phyloP scores from a whole-genome alignment of 306 rosid genomes.

The Malus orientalis region DNA sequence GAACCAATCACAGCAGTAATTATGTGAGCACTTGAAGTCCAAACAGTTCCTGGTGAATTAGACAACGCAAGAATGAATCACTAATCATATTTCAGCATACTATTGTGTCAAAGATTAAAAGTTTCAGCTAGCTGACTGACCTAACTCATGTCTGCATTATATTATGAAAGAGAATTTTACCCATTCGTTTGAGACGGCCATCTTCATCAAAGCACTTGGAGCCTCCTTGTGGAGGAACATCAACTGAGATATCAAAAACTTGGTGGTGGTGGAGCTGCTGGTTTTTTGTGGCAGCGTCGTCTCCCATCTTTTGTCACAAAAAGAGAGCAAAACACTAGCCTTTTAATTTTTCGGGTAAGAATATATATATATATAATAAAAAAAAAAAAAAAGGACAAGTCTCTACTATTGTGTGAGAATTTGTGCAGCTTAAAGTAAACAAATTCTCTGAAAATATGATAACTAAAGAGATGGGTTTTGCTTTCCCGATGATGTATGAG shows the following conservation, averaged over 20 bases:
- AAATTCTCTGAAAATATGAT: neutral
- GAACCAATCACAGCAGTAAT: conserved; percentile 83
- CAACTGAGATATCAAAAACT: conserved; percentile 45
- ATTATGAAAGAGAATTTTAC: conserved; percentile 11
- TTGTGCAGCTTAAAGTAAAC: neutral
- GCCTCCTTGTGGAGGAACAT: conserved; percentile 35
- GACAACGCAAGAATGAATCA: neutral
- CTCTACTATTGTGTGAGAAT: neutral
- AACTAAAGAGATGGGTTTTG: neutral
- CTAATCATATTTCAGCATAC: neutral
- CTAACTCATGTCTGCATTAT: too few relatives aligned
- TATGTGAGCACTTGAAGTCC: conserved; percentile 72
- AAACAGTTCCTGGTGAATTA: conserved; percentile 35
- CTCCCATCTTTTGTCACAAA: conserved; percentile 42
- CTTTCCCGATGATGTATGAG: neutral
- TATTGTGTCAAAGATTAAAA: too few relatives aligned
- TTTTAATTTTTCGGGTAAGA: neutral
- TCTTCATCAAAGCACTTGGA: conserved; percentile 69
- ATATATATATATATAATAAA: too few relatives aligned
- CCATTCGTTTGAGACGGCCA: conserved; percentile 58
- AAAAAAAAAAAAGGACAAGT: neutral
- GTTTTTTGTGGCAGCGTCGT: conserved; percentile 12
- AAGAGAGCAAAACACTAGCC: neutral
- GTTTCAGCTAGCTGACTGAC: too few relatives aligned
- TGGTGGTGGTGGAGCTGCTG: conserved; percentile 37